These are phyloP conservation scores for Daldinia decipiens DNA, from an alignment of 495 filamentous ascomycete genomes.

Conservation along the genomic window DNA sequence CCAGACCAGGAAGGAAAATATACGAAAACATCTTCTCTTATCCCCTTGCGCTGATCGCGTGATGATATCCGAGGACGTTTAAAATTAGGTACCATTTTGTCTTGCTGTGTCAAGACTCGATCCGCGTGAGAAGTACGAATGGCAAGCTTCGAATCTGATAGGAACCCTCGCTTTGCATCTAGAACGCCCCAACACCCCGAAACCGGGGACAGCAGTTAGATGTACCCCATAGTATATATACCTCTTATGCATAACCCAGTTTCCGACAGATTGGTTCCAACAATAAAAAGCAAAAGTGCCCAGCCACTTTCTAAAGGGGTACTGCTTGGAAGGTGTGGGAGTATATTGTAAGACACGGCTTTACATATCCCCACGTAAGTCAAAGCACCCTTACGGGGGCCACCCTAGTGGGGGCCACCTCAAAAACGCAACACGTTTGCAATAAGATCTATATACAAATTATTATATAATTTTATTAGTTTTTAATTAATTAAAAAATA, in stretches of 20 bases:
- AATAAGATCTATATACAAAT: too few species aligned
- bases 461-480: too few species aligned
- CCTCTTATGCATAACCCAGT: slow-evolving; percentile 17
- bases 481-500: too few species aligned
- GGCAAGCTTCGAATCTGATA: slow-evolving; percentile 24
- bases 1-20: slow-evolving; percentile 29
- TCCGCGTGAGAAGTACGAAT: slow-evolving; percentile 16
- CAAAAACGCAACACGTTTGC: too few species aligned
- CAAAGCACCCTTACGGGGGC: too few species aligned
- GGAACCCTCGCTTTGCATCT: slow-evolving; percentile 22
- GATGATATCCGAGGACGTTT: slow-evolving; percentile 24
- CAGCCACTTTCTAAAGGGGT: slow-evolving; percentile 10
- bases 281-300: background rate
- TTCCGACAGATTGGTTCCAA: slow-evolving; percentile 37
- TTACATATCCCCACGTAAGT: background rate
- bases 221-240: slow-evolving; percentile 37
- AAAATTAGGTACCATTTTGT: slow-evolving; percentile 29
- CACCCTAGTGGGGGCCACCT: too few species aligned
- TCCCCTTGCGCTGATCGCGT: slow-evolving; percentile 28
- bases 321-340: background rate
- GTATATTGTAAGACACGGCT: background rate
- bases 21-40: background rate
- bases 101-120: slow-evolving; percentile 9
- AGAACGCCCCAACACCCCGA: slow-evolving; percentile 35
- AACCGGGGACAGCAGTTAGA: slow-evolving; percentile 25